Percentiles rank a stretch among this genome's conserved stretches.
Conservation (phyloP, 163 green algal genomes). For the Volvox carteri region DNA sequence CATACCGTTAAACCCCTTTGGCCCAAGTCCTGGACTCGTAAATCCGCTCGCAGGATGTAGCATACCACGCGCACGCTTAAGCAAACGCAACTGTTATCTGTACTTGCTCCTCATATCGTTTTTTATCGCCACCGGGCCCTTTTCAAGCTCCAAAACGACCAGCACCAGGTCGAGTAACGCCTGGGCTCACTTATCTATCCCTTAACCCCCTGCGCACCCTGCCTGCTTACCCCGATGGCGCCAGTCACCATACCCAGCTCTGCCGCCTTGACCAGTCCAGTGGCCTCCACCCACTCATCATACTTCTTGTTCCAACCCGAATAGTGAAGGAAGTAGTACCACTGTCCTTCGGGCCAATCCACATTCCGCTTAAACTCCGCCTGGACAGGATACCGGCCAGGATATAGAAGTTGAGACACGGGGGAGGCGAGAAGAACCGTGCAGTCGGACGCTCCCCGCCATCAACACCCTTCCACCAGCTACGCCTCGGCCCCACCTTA, state of each 20-base stretch:
- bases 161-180: no score
- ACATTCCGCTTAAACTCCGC: conserved; percentile 38
- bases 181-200: no score
- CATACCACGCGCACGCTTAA: no score
- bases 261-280: conserved; percentile 64
- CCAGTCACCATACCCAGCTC: conserved; percentile 30
- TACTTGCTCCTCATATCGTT: no score
- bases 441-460: not conserved
- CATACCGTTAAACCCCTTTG: no score
- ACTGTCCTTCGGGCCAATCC: conserved; percentile 66
- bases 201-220: conserved; percentile 15
- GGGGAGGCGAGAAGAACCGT: not conserved
- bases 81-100: no score
- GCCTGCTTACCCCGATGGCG: not conserved
- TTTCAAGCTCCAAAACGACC: no score
- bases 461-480: not conserved
- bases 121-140: no score
- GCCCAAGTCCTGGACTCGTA: no score
- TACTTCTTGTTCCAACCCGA: conserved; percentile 92
- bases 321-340: conserved; percentile 86
- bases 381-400: not conserved
- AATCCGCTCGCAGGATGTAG: no score
- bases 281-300: conserved; percentile 87
- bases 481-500: conserved; percentile 58
- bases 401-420: not conserved